Conservation (phyloP, 1,284 basidiomycete genomes). For the Ceratobasidium sp. region DNA sequence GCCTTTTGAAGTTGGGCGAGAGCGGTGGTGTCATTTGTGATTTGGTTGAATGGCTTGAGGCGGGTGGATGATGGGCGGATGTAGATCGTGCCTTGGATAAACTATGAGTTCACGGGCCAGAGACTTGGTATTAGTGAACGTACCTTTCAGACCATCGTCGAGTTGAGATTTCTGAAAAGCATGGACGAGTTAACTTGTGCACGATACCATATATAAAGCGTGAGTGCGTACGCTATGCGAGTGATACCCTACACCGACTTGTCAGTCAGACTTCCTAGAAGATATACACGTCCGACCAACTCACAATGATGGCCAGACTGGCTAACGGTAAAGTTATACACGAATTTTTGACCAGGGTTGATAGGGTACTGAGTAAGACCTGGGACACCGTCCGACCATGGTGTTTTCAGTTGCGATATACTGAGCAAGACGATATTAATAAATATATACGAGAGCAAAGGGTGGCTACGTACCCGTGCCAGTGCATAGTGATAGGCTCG, state of each 20-base stretch:
- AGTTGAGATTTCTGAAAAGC: conserved; percentile 19
- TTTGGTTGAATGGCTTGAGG: conserved; percentile 23
- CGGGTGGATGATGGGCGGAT: conserved; percentile 21
- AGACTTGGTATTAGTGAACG: background rate
- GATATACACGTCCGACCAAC: background rate
- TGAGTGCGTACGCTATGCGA: conserved; percentile 18
- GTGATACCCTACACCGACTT: conserved; percentile 6
- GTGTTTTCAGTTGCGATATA: conserved; percentile 34
- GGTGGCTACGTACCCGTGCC: conserved; percentile 12
- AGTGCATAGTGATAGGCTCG: conserved; percentile 36
- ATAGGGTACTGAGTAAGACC: conserved; percentile 35
- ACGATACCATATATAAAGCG: background rate
- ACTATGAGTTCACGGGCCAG: background rate
- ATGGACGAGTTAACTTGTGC: background rate
- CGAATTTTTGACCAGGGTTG: conserved; percentile 11
- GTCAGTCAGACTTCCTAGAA: background rate
- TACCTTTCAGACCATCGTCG: conserved; percentile 33
- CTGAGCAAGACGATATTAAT: background rate
- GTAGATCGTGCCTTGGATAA: conserved; percentile 17
- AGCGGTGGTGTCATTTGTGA: conserved; percentile 26
- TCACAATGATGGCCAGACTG: conserved; percentile 22
- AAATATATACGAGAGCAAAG: background rate
- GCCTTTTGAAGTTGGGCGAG: conserved; percentile 28
- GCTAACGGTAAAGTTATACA: conserved; percentile 32
- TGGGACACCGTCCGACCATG: conserved; percentile 43